Base-by-base conservation (phyloP, 2,329 filamentous ascomycete genomes). In the Fusarium sp. region DNA sequence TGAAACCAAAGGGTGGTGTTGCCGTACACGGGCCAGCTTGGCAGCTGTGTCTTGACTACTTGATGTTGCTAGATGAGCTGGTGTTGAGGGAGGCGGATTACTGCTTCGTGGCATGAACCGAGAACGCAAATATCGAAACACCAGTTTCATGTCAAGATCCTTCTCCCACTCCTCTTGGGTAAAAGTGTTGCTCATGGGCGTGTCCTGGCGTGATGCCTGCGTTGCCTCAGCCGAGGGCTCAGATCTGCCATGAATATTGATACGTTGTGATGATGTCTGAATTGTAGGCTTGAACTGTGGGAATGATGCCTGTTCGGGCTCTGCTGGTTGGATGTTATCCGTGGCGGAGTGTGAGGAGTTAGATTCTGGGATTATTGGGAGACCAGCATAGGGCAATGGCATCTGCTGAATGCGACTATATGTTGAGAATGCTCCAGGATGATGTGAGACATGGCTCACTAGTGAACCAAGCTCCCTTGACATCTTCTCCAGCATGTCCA, bases 81-180 rank as follows among this genome's bases (percentile, higher is more conserved):
- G 83, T 17, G 82, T 80, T 42, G 82, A 74, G 15, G 81, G 78
- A 23, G 76, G 72, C 47, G 82, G 78, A 69, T 74, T 78, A 63
- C 81, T 78, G 53, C 78, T 76, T 9, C 82, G 80, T 17, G 86
- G 82, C 58, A 88, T 83, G 77, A 97, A 95, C 60, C 92, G 89
- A 18, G 88, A 91, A 58, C 90, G 88, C 29, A 97, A 85, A 75
- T 96, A 98, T 47, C 90, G 89, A 81, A 98, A 98, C 33, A 98
- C 92, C 77, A 97, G 91, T 75, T 91, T 92, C 68, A 97, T 88
- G 74, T 98, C 94, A 7, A 98, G 85, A 53, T 97, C 92, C 62
- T 91, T 90, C 79, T 98, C 94, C 96, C 96, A 99, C 75, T 97
- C 96, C 35, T 96, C 92, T 72, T 92, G 84, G 2, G 85, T 87